phyloP scores from a whole-genome alignment of 2,329 filamentous ascomycete genomes.

The Aspergillus hortae region DNA sequence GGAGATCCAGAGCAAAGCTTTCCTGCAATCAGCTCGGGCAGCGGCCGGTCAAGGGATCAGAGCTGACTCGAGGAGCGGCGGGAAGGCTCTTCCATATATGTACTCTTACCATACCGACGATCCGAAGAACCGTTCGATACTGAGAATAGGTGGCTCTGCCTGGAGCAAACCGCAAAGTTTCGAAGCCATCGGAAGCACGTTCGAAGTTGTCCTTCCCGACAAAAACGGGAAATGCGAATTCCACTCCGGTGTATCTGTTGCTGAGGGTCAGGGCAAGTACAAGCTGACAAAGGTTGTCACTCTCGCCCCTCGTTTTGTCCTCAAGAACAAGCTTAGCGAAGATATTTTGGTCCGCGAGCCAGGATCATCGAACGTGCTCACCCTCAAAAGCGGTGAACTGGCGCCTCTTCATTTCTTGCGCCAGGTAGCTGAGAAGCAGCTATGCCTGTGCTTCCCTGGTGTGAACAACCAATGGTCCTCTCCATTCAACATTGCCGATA shows the following conservation, averaged over 20 bases:
- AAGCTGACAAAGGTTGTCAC: constrained; percentile 96
- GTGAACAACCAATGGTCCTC: constrained; percentile 97
- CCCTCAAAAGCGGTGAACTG: constrained; percentile 71
- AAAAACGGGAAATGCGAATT: constrained; percentile 71
- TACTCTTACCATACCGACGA: constrained; percentile 90
- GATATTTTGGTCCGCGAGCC: constrained; percentile 88
- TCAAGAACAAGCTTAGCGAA: constrained; percentile 89
- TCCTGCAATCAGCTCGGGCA: constrained; percentile 76
- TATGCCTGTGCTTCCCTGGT: constrained; percentile 88
- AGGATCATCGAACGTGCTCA: constrained; percentile 80
- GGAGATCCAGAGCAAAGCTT: constrained; percentile 81
- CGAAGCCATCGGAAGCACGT: constrained; percentile 90
- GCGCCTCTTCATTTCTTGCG: constrained; percentile 88
- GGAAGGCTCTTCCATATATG: constrained; percentile 83
- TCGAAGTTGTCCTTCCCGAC: constrained; percentile 80
- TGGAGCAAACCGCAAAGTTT: constrained; percentile 99
- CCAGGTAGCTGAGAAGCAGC: constrained; percentile 76
- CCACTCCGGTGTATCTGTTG: constrained; percentile 83
- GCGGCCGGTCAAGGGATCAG: constrained; percentile 76
- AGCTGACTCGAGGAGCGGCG: constrained; percentile 48
- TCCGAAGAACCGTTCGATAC: constrained; percentile 80
- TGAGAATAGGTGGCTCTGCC: constrained; percentile 83
- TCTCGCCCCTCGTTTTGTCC: constrained; percentile 83
- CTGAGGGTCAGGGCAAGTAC: constrained; percentile 93
- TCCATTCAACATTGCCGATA: constrained; percentile 93